A percentile compares a stretch with the other conserved stretches of the same genome.
Conservation (phyloP, 2,329 filamentous ascomycete species). For the Penicillium sp. region DNA sequence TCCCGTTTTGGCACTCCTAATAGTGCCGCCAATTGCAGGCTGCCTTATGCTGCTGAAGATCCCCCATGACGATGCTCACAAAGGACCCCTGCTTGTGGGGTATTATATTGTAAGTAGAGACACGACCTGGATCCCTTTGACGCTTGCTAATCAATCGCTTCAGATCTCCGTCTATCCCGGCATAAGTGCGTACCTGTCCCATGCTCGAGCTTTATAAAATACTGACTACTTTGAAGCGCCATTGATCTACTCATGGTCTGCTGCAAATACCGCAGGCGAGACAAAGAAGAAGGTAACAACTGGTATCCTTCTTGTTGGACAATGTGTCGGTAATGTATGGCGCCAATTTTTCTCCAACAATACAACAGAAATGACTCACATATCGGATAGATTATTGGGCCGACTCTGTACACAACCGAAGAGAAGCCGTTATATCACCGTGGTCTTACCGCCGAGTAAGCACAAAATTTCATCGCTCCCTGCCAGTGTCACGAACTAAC, state of each 20-base stretch:
- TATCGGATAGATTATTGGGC: constrained; percentile 54
- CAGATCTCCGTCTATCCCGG: constrained; percentile 59
- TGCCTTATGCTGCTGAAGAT: constrained; percentile 55
- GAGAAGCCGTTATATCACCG: constrained; percentile 59
- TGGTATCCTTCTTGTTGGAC: constrained; percentile 63
- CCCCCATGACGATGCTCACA: constrained; percentile 46
- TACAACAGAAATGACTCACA: neutral
- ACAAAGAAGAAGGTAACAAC: constrained; percentile 68
- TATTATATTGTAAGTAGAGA: constrained; percentile 50
- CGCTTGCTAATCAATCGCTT: neutral
- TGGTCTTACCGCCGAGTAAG: constrained; percentile 57
- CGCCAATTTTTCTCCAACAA: neutral
- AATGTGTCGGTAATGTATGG: constrained; percentile 60
- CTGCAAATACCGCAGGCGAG: constrained; percentile 61
- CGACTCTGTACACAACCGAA: constrained; percentile 61
- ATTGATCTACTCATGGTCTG: constrained; percentile 70
- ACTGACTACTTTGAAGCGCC: constrained; percentile 47
- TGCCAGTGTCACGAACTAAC: constrained; percentile 8
- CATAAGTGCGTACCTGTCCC: constrained; percentile 43
- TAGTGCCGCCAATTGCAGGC: constrained; percentile 57
- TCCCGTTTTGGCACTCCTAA: constrained; percentile 54
- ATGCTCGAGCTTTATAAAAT: neutral
- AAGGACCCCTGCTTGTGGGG: constrained; percentile 53
- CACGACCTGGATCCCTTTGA: neutral
- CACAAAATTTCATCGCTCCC: neutral